Evolutionary conservation across 2,329 filamentous ascomycete genomes (phyloP).

Genomic region (Claviceps pazoutovae): DNA sequence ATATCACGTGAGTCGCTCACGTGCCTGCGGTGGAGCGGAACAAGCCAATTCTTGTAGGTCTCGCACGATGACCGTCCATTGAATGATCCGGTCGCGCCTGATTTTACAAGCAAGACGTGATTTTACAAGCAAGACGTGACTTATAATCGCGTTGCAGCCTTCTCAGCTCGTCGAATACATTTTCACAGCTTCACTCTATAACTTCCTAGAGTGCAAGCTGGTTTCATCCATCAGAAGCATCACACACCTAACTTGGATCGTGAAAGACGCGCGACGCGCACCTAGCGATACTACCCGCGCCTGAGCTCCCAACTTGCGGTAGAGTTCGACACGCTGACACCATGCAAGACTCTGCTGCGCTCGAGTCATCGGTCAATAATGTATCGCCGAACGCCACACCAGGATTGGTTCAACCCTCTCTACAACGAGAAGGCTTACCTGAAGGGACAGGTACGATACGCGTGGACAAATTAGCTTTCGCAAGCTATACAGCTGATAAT

Average conservation of each 20-base stretch:
- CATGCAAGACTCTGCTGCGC: constrained; percentile 47
- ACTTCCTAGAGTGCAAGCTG: no score
- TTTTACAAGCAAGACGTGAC: constrained; percentile 22
- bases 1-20: constrained; percentile 2
- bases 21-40: neutral
- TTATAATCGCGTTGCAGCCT: constrained; percentile 10
- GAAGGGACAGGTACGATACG: constrained; percentile 32
- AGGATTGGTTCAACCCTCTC: constrained; percentile 39
- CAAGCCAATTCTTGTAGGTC: neutral
- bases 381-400: constrained; percentile 43
- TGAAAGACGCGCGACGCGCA: constrained; percentile 7
- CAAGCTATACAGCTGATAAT: constrained; percentile 1
- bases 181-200: neutral
- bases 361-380: constrained; percentile 42
- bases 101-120: constrained; percentile 25
- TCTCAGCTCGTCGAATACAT: neutral
- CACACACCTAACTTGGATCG: neutral
- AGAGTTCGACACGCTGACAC: constrained; percentile 7
- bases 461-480: no score
- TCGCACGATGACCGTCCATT: neutral
- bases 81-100: constrained; percentile 19
- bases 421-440: constrained; percentile 29
- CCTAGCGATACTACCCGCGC: constrained; percentile 1
- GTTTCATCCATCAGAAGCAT: neutral
- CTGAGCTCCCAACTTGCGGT: constrained; percentile 1